These are phyloP conservation scores for Tylopilus rubrobrunneus DNA, from an alignment of 768 basidiomycete species.

Conservation along the genomic window DNA sequence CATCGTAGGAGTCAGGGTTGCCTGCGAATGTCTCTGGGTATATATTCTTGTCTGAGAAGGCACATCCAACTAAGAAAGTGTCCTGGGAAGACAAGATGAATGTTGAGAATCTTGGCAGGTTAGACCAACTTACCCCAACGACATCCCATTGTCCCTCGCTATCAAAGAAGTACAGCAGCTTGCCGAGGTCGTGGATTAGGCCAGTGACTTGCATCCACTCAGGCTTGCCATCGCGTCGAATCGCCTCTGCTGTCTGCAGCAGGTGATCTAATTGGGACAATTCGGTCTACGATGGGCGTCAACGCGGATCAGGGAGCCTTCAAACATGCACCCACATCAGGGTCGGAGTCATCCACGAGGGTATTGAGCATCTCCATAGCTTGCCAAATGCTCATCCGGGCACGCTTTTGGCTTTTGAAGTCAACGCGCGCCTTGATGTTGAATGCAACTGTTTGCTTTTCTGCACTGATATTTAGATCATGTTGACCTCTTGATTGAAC, in stretches of 20 bases:
- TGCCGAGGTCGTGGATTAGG: slow-evolving; percentile 86
- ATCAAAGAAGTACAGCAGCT: slow-evolving; percentile 78
- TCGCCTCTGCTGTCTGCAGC: slow-evolving; percentile 88
- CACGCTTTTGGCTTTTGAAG: slow-evolving; percentile 63
- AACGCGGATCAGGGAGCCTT: slow-evolving; percentile 2
- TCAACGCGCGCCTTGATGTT: slow-evolving; percentile 76
- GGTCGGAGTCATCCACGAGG: slow-evolving; percentile 87
- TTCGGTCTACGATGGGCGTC: slow-evolving; percentile 46
- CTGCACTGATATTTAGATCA: slow-evolving; percentile 33
- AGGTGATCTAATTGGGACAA: slow-evolving; percentile 88
- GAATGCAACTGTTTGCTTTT: slow-evolving; percentile 84
- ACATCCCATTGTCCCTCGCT: slow-evolving; percentile 94
- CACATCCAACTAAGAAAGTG: slow-evolving; percentile 81
- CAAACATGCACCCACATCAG: slow-evolving; percentile 50
- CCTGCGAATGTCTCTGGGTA: slow-evolving; percentile 73
- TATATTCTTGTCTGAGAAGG: slow-evolving; percentile 79
- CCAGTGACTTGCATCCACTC: slow-evolving; percentile 93
- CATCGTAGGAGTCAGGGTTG: slow-evolving; percentile 67
- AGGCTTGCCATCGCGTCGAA: slow-evolving; percentile 79
- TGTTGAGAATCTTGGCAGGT: neutral
- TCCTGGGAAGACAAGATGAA: slow-evolving; percentile 37
- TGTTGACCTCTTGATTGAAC: neutral
- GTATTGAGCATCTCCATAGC: slow-evolving; percentile 87
- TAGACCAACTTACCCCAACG: slow-evolving; percentile 60
- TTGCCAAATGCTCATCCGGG: slow-evolving; percentile 82